Evolutionary conservation across 1,139 yeast genomes (phyloP).

Genomic region (Pichia sp.): DNA sequence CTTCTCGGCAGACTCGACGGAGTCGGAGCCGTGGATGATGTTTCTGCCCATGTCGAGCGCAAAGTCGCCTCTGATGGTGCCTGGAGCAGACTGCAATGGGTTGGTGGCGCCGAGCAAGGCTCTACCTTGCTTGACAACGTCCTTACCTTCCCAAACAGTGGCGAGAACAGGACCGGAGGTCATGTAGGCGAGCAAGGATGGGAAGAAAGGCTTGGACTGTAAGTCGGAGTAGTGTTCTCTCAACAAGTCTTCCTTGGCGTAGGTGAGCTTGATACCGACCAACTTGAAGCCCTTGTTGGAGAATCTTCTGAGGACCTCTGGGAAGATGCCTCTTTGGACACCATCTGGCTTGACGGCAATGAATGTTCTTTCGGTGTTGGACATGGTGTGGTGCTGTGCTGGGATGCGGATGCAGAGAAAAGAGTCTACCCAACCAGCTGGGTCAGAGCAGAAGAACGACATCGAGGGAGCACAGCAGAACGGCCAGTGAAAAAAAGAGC

Average conservation of each 20-base stretch:
- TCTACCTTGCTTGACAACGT: conserved; percentile 98
- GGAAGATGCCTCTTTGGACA: conserved; percentile 97
- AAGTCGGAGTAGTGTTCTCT: conserved; percentile 95
- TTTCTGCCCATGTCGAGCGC: conserved; percentile 98
- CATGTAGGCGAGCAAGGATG: conserved; percentile 93
- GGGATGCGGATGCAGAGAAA: no score
- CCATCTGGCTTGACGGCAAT: conserved; percentile 99
- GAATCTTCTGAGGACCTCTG: conserved; percentile 88
- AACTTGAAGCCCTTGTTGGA: conserved; percentile 97
- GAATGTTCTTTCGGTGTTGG: conserved; percentile 83
- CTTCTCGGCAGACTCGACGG: conserved; percentile 95
- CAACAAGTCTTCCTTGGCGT: conserved; percentile 82
- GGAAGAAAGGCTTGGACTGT: conserved; percentile 96
- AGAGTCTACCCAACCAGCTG: no score
- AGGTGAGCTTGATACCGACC: conserved; percentile 88
- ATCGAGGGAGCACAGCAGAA: not conserved
- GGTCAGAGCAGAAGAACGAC: not conserved
- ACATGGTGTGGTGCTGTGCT: conserved; percentile 15
- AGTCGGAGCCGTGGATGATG: conserved; percentile 99
- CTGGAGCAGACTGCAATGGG: conserved; percentile 96
- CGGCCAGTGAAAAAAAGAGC: not conserved
- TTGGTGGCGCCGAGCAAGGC: conserved; percentile 97
- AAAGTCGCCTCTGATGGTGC: conserved; percentile 98
- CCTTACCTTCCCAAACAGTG: conserved; percentile 99
- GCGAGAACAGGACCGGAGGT: conserved; percentile 97